A percentile compares a stretch with the other conserved stretches of the same genome.
Conservation (phyloP, 345 rosid genomes). For the Euphorbia tirucalli region DNA sequence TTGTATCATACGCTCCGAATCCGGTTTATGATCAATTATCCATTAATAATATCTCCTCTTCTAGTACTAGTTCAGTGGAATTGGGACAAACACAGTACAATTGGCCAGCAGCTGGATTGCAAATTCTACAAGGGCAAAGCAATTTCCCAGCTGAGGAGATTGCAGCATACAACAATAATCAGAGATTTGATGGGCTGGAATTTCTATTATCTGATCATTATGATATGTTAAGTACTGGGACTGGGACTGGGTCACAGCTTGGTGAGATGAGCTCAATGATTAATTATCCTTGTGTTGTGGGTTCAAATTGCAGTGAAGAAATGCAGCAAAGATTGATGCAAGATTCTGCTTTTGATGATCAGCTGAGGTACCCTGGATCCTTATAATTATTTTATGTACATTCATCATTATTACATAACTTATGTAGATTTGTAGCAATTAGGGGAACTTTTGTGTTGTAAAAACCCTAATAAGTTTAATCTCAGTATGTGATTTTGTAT, state of each 20-base stretch:
- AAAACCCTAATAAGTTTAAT: slow-evolving; percentile 33
- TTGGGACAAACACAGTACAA: slow-evolving; percentile 20
- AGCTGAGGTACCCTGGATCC: slow-evolving; percentile 29
- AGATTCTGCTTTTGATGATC: slow-evolving; percentile 22
- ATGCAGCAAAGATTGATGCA: slow-evolving; percentile 28
- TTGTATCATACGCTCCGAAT: slow-evolving; percentile 13
- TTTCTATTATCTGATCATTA: slow-evolving; percentile 33
- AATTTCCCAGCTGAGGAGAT: slow-evolving; percentile 34
- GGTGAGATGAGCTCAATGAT: slow-evolving; percentile 27
- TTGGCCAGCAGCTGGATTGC: slow-evolving; percentile 10
- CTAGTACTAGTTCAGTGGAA: slow-evolving; percentile 27
- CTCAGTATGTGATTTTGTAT: slow-evolving; percentile 8
- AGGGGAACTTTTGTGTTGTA: slow-evolving; percentile 17
- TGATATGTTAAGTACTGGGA: slow-evolving; percentile 19
- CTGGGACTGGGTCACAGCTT: slow-evolving; percentile 21
- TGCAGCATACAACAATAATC: slow-evolving; percentile 20
- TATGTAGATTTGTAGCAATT: slow-evolving; percentile 7
- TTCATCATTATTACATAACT: not conserved
- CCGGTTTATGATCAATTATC: slow-evolving; percentile 23
- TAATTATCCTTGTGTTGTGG: slow-evolving; percentile 17
- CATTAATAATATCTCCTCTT: slow-evolving; percentile 6
- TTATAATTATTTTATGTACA: slow-evolving; percentile 16
- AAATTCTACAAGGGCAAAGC: slow-evolving; percentile 31
- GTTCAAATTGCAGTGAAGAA: slow-evolving; percentile 29
- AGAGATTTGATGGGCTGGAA: slow-evolving; percentile 45